Evolutionary conservation across 768 basidiomycete species (phyloP), one percentile per base, ranked within the genome.

Genomic region (Stropharia rugosoannulata): DNA sequence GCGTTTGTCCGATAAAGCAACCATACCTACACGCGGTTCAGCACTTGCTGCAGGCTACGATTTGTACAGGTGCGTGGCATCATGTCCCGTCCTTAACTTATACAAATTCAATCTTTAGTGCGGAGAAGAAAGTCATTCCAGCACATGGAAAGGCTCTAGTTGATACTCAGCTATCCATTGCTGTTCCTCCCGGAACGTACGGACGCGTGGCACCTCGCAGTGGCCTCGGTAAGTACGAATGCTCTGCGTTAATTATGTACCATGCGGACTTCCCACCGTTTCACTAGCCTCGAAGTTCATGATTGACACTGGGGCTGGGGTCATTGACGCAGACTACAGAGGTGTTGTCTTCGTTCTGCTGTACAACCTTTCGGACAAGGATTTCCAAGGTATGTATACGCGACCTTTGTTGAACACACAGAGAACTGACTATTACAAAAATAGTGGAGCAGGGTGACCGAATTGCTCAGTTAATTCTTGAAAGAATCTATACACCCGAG

Each of bases 261-360:
- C 27, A 50, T 25, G 46, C 27, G 56, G 13, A 27, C 40, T 16
- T 41, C 36, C 22, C 29, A 32, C 29, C 9, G 5, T 32, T 10
- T 1, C 59, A 15, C 59, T 39, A 97, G 97, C 97, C 16, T 90
- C 91, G 13, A 99, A 99, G 68, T 95, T 93, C 70, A 94, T 93
- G 86, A 98, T 98, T 56, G 92, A 95, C 67, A 98, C 96, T 0
- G 97, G 97, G 1, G 97, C 97, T 10, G 97, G 96, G 18, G 97
- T 99, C 6, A 83, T 99, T 49, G 97, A 99, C 60, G 92, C 93
- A 6, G 97, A 99, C 70, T 98, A 99, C 71, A 81, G 97, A 51
- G 97, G 97, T 18, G 76, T 85, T 11, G 83, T 99, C 44, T 94
- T 89, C 66, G 92, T 98, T 36, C 78, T 99, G 27, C 78, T 99